Percentiles rank a stretch among this genome's conserved stretches.
These are phyloP conservation scores for Penicillium sclerotiorum DNA, from an alignment of 2,329 filamentous ascomycete genomes.

Conservation along the genomic window DNA sequence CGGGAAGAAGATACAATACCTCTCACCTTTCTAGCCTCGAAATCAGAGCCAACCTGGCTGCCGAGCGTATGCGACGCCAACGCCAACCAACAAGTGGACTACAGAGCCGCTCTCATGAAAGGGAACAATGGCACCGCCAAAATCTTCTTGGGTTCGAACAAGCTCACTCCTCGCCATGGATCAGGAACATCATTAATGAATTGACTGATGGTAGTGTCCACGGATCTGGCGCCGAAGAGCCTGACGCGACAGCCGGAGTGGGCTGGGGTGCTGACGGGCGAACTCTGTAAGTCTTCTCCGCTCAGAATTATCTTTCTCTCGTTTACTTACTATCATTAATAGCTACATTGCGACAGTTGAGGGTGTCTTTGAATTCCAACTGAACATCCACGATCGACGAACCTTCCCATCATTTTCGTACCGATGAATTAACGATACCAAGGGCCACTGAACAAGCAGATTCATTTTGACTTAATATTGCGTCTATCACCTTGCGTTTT, in stretches of 20 bases:
- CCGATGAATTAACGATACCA: conserved; percentile 32
- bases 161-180: conserved; percentile 41
- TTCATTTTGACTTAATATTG: not conserved
- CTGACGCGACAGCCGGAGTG: conserved; percentile 49
- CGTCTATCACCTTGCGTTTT: not conserved
- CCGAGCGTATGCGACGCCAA: conserved; percentile 43
- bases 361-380: conserved; percentile 51
- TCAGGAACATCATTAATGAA: conserved; percentile 40
- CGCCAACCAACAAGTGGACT: conserved; percentile 40
- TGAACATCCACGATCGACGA: conserved; percentile 52
- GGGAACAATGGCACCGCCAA: conserved; percentile 38
- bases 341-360: conserved; percentile 53
- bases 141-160: conserved; percentile 37
- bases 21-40: conserved; percentile 35
- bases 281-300: conserved; percentile 45
- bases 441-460: not conserved
- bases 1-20: conserved; percentile 31
- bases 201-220: conserved; percentile 36
- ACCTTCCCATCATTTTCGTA: conserved; percentile 49
- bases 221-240: conserved; percentile 38
- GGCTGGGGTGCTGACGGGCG: conserved; percentile 52
- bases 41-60: conserved; percentile 41
- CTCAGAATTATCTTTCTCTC: too few species aligned
- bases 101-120: conserved; percentile 29
- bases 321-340: not conserved